These are phyloP conservation scores for Hyphodiscus sp. DNA, from an alignment of 2,329 filamentous ascomycete genomes.

Conservation along the genomic window DNA sequence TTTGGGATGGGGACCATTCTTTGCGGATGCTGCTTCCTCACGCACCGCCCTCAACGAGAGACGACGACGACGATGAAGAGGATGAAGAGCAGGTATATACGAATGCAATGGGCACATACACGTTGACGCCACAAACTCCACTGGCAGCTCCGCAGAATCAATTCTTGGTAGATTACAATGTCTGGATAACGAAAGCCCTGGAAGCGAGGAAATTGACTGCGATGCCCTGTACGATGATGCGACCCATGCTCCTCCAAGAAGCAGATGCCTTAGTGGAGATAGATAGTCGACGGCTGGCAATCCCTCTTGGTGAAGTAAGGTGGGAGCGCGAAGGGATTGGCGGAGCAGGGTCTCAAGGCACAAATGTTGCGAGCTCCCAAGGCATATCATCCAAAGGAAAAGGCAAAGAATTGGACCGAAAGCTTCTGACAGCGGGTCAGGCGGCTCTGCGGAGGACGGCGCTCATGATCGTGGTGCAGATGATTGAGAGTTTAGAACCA, in stretches of 20 bases:
- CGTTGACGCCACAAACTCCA: conserved; percentile 75
- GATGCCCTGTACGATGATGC: conserved; percentile 72
- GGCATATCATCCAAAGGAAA: conserved; percentile 29
- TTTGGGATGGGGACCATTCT: conserved; percentile 85
- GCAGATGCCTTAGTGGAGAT: conserved; percentile 63
- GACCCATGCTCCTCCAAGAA: conserved; percentile 75
- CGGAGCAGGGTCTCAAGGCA: conserved; percentile 53
- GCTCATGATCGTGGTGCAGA: conserved; percentile 72
- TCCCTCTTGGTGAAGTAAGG: conserved; percentile 75
- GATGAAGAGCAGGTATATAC: conserved; percentile 59
- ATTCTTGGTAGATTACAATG: conserved; percentile 76
- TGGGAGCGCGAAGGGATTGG: conserved; percentile 77
- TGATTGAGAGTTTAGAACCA: conserved; percentile 81
- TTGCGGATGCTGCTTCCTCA: conserved; percentile 80
- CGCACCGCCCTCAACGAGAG: conserved; percentile 42
- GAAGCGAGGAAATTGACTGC: conserved; percentile 63
- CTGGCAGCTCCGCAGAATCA: conserved; percentile 75
- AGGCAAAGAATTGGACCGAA: conserved; percentile 22
- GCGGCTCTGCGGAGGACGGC: conserved; percentile 70
- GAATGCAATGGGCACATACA: conserved; percentile 69
- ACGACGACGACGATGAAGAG: conserved; percentile 35
- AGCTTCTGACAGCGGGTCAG: conserved; percentile 49
- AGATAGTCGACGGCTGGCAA: conserved; percentile 71
- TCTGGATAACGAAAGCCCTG: conserved; percentile 71
- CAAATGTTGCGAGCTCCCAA: conserved; percentile 44